Evolutionary conservation across 2,329 filamentous ascomycete species (phyloP).

Genomic region (Fusarium sp.): DNA sequence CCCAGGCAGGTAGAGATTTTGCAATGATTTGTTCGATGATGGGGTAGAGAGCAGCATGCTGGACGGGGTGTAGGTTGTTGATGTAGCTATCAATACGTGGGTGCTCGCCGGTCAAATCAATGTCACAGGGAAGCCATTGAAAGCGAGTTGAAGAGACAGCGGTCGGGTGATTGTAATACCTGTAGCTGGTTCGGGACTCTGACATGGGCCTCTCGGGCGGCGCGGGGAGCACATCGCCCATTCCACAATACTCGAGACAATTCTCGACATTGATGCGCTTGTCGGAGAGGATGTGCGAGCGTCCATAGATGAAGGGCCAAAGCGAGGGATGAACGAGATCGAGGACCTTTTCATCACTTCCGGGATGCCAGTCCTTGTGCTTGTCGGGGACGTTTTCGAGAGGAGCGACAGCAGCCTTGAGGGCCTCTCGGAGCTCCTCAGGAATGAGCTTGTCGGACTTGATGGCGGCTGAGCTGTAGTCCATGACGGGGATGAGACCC

Average conservation of each 20-base stretch:
- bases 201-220: background rate
- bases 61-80: slow-evolving; percentile 63
- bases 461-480: slow-evolving; percentile 48
- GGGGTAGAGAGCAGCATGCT: slow-evolving; percentile 53
- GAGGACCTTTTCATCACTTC: slow-evolving; percentile 31
- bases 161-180: background rate
- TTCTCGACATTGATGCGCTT: slow-evolving; percentile 51
- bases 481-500: slow-evolving; percentile 49
- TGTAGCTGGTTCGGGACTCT: background rate
- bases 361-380: slow-evolving; percentile 49
- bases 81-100: slow-evolving; percentile 62
- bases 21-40: slow-evolving; percentile 57
- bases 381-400: slow-evolving; percentile 65
- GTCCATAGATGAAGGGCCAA: slow-evolving; percentile 41
- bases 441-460: slow-evolving; percentile 51
- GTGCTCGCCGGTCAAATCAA: slow-evolving; percentile 53
- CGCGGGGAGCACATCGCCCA: slow-evolving; percentile 46
- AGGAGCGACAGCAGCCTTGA: slow-evolving; percentile 56
- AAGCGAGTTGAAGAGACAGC: slow-evolving; percentile 39
- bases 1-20: slow-evolving; percentile 59
- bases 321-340: slow-evolving; percentile 40
- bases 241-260: slow-evolving; percentile 50
- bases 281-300: slow-evolving; percentile 50
- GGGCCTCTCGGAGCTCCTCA: slow-evolving; percentile 44
- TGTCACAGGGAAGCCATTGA: slow-evolving; percentile 64